A percentile compares a stretch with the other conserved stretches of the same genome.
Conservation (phyloP, 2,329 filamentous ascomycete genomes). For the Colletotrichum melonis region DNA sequence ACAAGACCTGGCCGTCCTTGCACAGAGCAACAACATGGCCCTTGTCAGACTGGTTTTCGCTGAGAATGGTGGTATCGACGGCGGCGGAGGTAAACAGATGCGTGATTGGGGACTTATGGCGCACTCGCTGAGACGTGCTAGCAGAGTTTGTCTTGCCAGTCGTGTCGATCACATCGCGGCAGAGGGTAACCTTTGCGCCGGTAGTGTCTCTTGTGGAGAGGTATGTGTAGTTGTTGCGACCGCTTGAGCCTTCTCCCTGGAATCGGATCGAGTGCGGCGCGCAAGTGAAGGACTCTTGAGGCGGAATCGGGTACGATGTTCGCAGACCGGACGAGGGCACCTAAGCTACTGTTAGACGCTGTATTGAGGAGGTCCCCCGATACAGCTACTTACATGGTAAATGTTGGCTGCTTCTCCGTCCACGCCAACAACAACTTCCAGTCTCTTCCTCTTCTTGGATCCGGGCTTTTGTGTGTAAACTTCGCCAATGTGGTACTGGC, state of each 20-base stretch:
- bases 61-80: slow-evolving; percentile 26
- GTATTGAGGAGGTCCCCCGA: background rate
- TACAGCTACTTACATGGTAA: slow-evolving; percentile 66
- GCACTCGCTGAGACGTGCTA: slow-evolving; percentile 51
- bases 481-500: slow-evolving; percentile 67
- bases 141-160: slow-evolving; percentile 65
- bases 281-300: slow-evolving; percentile 73
- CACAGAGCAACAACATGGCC: slow-evolving; percentile 66
- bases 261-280: slow-evolving; percentile 68
- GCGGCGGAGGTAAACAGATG: slow-evolving; percentile 52
- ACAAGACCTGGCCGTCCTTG: slow-evolving; percentile 69
- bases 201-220: slow-evolving; percentile 63
- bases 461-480: slow-evolving; percentile 70
- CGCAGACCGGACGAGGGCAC: slow-evolving; percentile 70
- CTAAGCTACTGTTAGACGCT: slow-evolving; percentile 49
- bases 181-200: slow-evolving; percentile 66
- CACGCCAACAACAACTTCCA: slow-evolving; percentile 72
- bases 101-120: slow-evolving; percentile 51
- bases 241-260: slow-evolving; percentile 58
- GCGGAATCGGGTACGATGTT: slow-evolving; percentile 75
- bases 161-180: slow-evolving; percentile 66
- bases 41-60: slow-evolving; percentile 9
- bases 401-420: slow-evolving; percentile 75
- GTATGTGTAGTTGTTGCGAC: slow-evolving; percentile 70
- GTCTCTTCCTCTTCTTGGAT: slow-evolving; percentile 70